A percentile compares a stretch with the other conserved stretches of the same genome.
Evolutionary conservation across 2,329 filamentous ascomycete species (phyloP).

Genomic region (Arachnomyces sp.): DNA sequence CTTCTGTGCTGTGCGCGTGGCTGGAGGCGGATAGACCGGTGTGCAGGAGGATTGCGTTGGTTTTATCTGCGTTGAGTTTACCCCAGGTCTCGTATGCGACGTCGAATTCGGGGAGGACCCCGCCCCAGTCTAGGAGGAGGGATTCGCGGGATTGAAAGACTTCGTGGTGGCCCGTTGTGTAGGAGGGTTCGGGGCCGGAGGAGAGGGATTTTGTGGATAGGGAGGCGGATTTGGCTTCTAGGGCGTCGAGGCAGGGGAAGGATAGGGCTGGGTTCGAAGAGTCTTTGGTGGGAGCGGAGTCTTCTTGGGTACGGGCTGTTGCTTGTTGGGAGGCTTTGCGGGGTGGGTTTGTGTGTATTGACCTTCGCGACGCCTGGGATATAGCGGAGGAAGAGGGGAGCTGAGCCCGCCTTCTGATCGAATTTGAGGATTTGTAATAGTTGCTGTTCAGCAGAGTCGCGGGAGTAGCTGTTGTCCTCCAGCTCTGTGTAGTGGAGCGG

Average conservation of each 20-base stretch:
- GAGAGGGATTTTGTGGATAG: slow-evolving; percentile 60
- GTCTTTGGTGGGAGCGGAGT: slow-evolving; percentile 1
- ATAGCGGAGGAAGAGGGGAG: background rate
- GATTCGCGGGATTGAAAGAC: slow-evolving; percentile 65
- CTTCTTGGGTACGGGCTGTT: background rate
- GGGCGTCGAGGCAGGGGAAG: slow-evolving; percentile 81
- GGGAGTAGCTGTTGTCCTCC: slow-evolving; percentile 1
- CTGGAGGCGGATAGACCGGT: slow-evolving; percentile 95
- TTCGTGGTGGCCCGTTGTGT: slow-evolving; percentile 80
- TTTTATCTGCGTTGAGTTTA: slow-evolving; percentile 64
- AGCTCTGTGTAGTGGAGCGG: background rate
- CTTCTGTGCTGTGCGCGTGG: slow-evolving; percentile 84
- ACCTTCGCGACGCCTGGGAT: background rate
- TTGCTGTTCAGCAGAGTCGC: background rate
- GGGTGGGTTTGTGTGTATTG: slow-evolving; percentile 6
- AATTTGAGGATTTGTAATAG: background rate
- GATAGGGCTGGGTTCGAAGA: slow-evolving; percentile 74
- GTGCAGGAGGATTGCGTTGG: slow-evolving; percentile 84
- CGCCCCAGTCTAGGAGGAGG: slow-evolving; percentile 87
- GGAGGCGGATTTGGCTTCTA: slow-evolving; percentile 67
- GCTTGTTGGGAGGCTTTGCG: slow-evolving; percentile 5
- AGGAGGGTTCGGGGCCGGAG: slow-evolving; percentile 83
- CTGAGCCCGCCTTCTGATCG: background rate
- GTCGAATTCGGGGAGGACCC: slow-evolving; percentile 77
- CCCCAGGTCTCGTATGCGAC: slow-evolving; percentile 95